Evolutionary conservation across 768 basidiomycete genomes (phyloP), one percentile per base, ranked within the genome.

Genomic region (Lactifluus subvellereus): DNA sequence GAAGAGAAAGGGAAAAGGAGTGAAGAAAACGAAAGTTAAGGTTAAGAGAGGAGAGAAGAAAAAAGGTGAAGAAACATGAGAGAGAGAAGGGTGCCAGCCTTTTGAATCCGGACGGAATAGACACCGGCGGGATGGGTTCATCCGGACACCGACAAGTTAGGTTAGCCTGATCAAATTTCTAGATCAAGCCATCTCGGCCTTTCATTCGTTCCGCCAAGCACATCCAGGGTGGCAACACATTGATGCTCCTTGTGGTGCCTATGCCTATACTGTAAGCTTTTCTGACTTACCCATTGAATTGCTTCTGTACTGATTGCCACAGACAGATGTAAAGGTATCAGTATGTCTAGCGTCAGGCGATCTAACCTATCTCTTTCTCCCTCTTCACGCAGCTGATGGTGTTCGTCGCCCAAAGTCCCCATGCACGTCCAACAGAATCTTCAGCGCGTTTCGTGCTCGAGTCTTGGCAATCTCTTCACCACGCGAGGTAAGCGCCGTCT

Each of bases 391-490:
- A 32, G 38, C 48, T 2, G 56, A 38, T 13, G 60, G 38, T 7
- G 61, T 30, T 43, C 67, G 60, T 50, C 67, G 52, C 33, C 67
- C 67, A 58, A 93, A 89, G 72, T 94, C 90, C n/a, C 90, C 89
- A 74, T 92, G 91, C 43, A 91, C 88, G 69, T 94, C 93, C 71
- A 94, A 77, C 66, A 94, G 74, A 63, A 94, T 93, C 75, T 94
- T 94, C 70, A 99, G 82, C 14, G 94, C 96, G 78, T 98, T 98
- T 61, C 96, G 82, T 20, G 97, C 96, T 59, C 97, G 84, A 48
- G 96, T 83, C 72, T 87, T 85, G 35, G 93, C 84, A 76, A 98
- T 80, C 62, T 98, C 96, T 68, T 91, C 89, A 43, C 83, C 82
- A 59, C 83, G 82, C 60, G 84, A 80, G 7, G 83, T 91, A 60